Evolutionary conservation across 2,329 filamentous ascomycete genomes (phyloP), one percentile per base, ranked within the genome.

Genomic region (Penicillium nordicum): DNA sequence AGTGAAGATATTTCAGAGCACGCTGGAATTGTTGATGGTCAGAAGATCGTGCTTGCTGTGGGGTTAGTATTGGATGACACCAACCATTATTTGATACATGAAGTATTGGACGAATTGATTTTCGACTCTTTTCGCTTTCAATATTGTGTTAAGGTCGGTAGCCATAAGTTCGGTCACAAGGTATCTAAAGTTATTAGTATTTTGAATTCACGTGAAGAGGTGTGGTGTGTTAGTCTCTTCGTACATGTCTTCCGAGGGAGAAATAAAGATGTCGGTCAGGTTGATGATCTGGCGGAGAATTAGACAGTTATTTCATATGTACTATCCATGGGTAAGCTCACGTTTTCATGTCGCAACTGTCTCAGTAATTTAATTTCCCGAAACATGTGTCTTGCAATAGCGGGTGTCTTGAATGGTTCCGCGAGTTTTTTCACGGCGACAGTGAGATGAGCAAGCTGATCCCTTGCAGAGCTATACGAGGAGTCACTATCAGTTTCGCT

Each of bases 101-200:
- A 99, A 99, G 79, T 97, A 99, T 79, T 99, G 94, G 69, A 97
- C 97, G 76, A 99, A 99, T 76, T 97, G 94, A 79, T 96, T 96
- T 82, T 97, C 94, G 50, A 99, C 85, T 34, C 92, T 94, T 73
- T 93, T 84, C 36, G 93, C 96, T 50, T 93, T 97, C 65, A 99
- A 84, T 57, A 99, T 85, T 62, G 94, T 87, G 78, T 97, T 93
- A 59, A 99, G 83, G 76, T 99, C 94, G 69, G 94, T 97, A 55
- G 94, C 93, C 63, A 99, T 86, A 53, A 97, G 86, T 77, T 99
- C 94, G 68, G 94, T 99, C 70, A 99, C 94, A 72, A 97, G 96
- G 80, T 97, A 97, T 76, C 91, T 96, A 70, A 29, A 48, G 38
- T 49, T 18, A 29, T 29, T 36, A 56, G 51, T 63, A 6, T 11